Base-by-base conservation (phyloP, 192 early-diverging fungal genomes). In the Pilobolus umbonatus region DNA sequence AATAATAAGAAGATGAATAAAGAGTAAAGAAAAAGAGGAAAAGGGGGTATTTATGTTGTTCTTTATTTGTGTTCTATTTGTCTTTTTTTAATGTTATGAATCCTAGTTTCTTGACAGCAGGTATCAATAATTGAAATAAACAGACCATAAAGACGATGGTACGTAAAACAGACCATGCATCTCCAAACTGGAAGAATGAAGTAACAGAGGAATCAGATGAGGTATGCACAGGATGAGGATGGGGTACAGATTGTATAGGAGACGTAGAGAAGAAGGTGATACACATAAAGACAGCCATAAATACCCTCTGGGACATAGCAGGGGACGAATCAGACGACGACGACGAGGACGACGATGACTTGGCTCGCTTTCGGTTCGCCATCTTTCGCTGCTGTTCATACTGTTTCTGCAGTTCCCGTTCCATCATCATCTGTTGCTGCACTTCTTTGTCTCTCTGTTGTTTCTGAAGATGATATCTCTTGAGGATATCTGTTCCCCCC, bases 201-300 rank as follows among this genome's bases (percentile, higher is more conserved):
- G 32, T 45, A 5, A 61, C n/a, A 44, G 35, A 32, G 11, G 48
- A 51, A 43, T 45, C 15, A 14, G 44, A 51, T n/a, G 64, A 65
- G 29, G 35, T 35, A 62, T 66, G 67, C 3, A 64, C 57, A 24
- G 63, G 68, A 34, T 72, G 30, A 24, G 47, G 34, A 28, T 58
- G 44, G 11, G 69, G 31, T n/a, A 52, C 49, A 43, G 64, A 42
- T 17, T 64, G 66, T 7, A 72, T 47, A 22, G 70, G 70, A 9
- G 70, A 72, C 2, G 70, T 52, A 30, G 71, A 64, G 42, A 83
- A 83, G 24, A 83, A 75, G 0, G 81, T 76, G 31, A 78, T 59
- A 39, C 69, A 72, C 81, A 83, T 83, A 54, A 83, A 83, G 21
- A 80, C 57, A 3, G 81, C 81, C 81, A 83, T 83, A 43, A 80